Conservation (phyloP, 2,329 filamentous ascomycete species). For the Diplodia corticola region DNA sequence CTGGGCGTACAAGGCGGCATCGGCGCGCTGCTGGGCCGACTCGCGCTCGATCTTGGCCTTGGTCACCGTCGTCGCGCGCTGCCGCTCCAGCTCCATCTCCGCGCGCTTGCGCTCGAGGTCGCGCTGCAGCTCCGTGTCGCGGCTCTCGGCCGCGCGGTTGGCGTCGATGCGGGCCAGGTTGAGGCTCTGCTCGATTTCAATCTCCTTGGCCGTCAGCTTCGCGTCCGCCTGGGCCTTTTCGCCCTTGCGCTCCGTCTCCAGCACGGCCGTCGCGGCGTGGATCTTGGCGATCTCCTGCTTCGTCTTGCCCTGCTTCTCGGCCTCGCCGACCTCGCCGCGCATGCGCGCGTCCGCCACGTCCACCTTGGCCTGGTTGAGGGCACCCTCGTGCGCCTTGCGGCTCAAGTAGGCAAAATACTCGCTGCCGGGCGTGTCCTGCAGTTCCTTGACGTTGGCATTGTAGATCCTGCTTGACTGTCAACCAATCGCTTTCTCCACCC, state of each 20-base stretch:
- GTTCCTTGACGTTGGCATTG: constrained; percentile 80
- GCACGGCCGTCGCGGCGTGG: constrained; percentile 78
- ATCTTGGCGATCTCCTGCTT: constrained; percentile 88
- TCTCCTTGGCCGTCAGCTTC: constrained; percentile 70
- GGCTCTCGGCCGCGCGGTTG: constrained; percentile 68
- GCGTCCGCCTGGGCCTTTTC: constrained; percentile 80
- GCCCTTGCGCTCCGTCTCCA: constrained; percentile 80
- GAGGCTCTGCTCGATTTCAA: constrained; percentile 70
- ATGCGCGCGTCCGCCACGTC: constrained; percentile 61
- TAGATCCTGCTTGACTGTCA: constrained; percentile 51
- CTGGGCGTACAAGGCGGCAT: constrained; percentile 55
- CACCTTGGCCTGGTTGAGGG: constrained; percentile 73
- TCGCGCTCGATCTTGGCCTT: constrained; percentile 71
- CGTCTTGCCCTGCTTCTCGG: constrained; percentile 74
- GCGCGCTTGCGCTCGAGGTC: constrained; percentile 77
- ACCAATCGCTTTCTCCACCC: neutral
- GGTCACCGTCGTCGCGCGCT: constrained; percentile 75
- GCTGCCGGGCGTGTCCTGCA: constrained; percentile 78
- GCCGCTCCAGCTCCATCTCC: constrained; percentile 75
- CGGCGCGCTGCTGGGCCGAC: constrained; percentile 67
- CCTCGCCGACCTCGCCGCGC: constrained; percentile 72
- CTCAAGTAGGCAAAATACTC: constrained; percentile 81
- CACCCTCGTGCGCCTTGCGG: constrained; percentile 81
- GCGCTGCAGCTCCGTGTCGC: constrained; percentile 77
- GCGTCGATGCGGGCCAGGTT: constrained; percentile 75